Percentiles rank a stretch among this genome's conserved stretches.
Evolutionary conservation across 805 yeast species (phyloP).

Genomic region (Candida nemodendra): DNA sequence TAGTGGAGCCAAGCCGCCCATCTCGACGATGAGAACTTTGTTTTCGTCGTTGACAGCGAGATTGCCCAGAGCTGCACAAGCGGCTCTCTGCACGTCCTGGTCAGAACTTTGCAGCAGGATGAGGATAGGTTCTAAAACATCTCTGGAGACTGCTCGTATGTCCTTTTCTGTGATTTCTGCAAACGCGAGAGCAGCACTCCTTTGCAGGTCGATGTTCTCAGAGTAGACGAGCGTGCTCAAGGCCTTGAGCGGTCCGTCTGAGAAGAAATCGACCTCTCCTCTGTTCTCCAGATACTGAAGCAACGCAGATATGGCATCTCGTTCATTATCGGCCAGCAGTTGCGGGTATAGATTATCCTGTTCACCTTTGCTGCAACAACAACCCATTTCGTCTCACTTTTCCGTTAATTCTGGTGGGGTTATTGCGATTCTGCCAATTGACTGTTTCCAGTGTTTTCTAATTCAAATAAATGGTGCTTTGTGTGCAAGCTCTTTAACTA

Average conservation of each 20-base stretch:
- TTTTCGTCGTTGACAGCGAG: slow-evolving; percentile 95
- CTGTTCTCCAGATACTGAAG: slow-evolving; percentile 87
- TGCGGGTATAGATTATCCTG: slow-evolving; percentile 70
- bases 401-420: not conserved
- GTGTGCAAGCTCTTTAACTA: too few species aligned
- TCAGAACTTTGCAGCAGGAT: slow-evolving; percentile 83
- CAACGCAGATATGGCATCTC: slow-evolving; percentile 91
- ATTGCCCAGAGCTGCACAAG: slow-evolving; percentile 98
- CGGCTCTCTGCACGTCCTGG: slow-evolving; percentile 95
- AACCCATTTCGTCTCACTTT: slow-evolving; percentile 41
- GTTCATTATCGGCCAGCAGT: slow-evolving; percentile 88
- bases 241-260: slow-evolving; percentile 83
- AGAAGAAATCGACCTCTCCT: slow-evolving; percentile 84
- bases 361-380: slow-evolving; percentile 47
- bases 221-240: slow-evolving; percentile 90
- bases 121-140: slow-evolving; percentile 90
- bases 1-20: slow-evolving; percentile 97
- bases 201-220: slow-evolving; percentile 89
- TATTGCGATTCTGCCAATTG: slow-evolving; percentile 2
- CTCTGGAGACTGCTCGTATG: slow-evolving; percentile 84
- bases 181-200: slow-evolving; percentile 97
- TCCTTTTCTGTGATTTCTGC: slow-evolving; percentile 98
- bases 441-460: too few species aligned
- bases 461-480: too few species aligned
- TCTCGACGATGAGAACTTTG: slow-evolving; percentile 88